Base-by-base conservation (phyloP, 768 basidiomycete species). In the Mycena latifolia region DNA sequence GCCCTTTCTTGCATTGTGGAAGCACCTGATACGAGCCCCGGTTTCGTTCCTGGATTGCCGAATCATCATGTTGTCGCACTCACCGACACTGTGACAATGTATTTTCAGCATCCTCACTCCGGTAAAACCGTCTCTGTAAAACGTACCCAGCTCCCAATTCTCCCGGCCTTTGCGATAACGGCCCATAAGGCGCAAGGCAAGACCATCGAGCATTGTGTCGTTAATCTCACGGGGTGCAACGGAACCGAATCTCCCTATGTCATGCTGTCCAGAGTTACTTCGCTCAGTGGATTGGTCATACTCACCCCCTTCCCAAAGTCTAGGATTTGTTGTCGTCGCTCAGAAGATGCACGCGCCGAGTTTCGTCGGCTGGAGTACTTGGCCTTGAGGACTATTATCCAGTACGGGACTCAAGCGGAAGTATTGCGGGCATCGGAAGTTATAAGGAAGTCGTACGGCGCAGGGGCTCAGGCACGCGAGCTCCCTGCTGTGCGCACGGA, bases 231-330 rank as follows among this genome's bases (percentile, higher is more conserved):
- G 0, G 57, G 47, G 4, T 77, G 72, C 50, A 25, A 31, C 1
- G 71, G 69, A 0, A 67, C 69, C 0, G 69, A 77, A 47, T 55
- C 71, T 0, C 69, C 75, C 2, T 79, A 78, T 46, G 74, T 78
- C 5, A 79, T 79, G 76, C 48, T 75, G 1, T 82, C 80, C 20
- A 56, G 70, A 2, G 76, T 57, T 0, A 74, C 50, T 10, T 71
- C 69, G 1, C 41, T 77, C 0, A 43, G 69, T 0, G 74, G 74
- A 0, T 18, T 77, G 9, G 41, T 74, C 0, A 69, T 77, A 12
- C 52, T 75, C 0, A 61, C 74, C 0, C 73, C 66, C 0, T 77
- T 75, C 45, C 14, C 29, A 6, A 37, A 53, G 15, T 43, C 33
- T 0, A 66, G n/a, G 45, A 70, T 75, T 1, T 37, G 43, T 1